These are phyloP conservation scores for Diaporthe longicolla DNA, from an alignment of 2,329 filamentous ascomycete genomes.

Conservation along the genomic window DNA sequence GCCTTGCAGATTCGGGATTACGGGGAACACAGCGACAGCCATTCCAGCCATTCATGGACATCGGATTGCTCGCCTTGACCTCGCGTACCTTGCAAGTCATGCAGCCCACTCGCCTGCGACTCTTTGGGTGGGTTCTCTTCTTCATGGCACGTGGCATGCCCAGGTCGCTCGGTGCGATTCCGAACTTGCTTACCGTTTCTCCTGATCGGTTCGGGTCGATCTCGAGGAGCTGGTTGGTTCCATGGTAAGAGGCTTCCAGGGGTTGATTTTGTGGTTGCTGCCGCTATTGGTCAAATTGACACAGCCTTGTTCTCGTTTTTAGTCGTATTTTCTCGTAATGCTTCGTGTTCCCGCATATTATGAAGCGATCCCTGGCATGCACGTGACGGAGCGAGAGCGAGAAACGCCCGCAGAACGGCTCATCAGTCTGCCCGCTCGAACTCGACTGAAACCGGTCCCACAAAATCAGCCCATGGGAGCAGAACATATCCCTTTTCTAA, in stretches of 20 bases:
- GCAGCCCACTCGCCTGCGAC: not conserved
- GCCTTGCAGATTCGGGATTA: not conserved
- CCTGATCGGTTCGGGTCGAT: not conserved
- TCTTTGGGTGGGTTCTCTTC: not conserved
- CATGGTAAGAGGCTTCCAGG: not conserved
- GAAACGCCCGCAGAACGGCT: not conserved
- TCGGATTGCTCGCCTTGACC: not conserved
- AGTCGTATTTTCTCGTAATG: not conserved
- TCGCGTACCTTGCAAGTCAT: not conserved
- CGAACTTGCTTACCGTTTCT: not conserved
- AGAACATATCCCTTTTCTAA: not conserved
- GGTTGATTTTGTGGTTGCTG: no score
- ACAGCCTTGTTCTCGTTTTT: not conserved
- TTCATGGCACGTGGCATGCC: not conserved
- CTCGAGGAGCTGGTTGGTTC: not conserved
- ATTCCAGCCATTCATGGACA: not conserved
- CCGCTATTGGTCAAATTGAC: not conserved
- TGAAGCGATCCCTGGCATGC: not conserved
- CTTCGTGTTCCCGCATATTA: not conserved
- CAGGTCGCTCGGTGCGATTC: not conserved
- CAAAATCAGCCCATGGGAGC: not conserved
- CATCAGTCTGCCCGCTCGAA: not conserved
- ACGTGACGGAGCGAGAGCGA: not conserved
- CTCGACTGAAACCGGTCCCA: not conserved
- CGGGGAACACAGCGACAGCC: not conserved